Evolutionary conservation across 2,329 filamentous ascomycete genomes (phyloP), one percentile per base, ranked within the genome.

Genomic region (Xylariaceae sp.): DNA sequence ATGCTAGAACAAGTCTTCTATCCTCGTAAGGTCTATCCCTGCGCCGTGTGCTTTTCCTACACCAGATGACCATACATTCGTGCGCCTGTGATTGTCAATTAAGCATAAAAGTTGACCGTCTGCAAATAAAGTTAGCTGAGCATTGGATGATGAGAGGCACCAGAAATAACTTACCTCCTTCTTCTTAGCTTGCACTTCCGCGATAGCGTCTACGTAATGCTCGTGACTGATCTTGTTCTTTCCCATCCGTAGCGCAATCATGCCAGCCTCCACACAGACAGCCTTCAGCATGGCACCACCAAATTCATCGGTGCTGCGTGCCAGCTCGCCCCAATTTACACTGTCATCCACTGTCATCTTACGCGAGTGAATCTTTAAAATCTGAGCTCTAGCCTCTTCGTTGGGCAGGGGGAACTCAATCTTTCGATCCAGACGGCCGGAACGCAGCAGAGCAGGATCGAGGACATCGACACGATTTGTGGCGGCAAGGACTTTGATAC

Each of bases 381-480:
- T 99, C 76, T 99, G 92, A 26, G 92, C 92, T 58, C 94, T 86
- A 2, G 94, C 91, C 75, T 99, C 94, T 74, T 99, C 95, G 69
- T 99, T 99, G 3, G 94, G 94, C 51, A 99, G 80, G 0, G 94
- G 94, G 74, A 99, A 99, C 74, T 99, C 94, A 67, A 97, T 97
- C 80, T 97, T 97, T 70, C 91, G 84, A 72, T 97, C 91, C 58
- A 97, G 79, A 76, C 91, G 91, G 55, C 91, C 91, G 30, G 91
- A 95, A 69, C 91, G 88, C 35, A 97, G 82, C 58, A 97, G 79
- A 27, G 91, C 92, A 6, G 91, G 91, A 70, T 96, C 92, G 19
- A 96, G 80, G 6, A 96, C 91, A 68, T 96, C 92, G 55, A 96
- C 87, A 71, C 91, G 86, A 78, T 97, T 96, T 29, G 91, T 96